phyloP scores from a whole-genome alignment of 208 protist species.

The Leptomonas pyrrhocoris region DNA sequence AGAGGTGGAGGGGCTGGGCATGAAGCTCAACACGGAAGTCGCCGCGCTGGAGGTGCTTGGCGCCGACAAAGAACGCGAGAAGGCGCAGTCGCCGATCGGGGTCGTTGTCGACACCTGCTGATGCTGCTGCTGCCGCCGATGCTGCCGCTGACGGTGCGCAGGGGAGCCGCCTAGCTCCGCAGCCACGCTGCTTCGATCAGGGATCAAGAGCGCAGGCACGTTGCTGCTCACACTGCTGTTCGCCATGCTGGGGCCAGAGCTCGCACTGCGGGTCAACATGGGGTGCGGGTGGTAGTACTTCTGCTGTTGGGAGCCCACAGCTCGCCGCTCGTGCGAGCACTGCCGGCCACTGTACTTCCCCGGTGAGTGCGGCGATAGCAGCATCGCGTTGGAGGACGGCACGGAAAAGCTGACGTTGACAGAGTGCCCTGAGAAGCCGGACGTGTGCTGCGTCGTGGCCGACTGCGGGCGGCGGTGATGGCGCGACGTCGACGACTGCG shows the following conservation, averaged over 20 bases:
- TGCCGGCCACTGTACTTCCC: constrained; percentile 9
- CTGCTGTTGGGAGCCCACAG: not conserved
- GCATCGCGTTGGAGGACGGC: not conserved
- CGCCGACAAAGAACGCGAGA: not conserved
- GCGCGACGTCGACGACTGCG: constrained; percentile 12
- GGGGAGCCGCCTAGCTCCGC: too few species aligned
- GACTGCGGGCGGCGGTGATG: constrained; percentile 6
- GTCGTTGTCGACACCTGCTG: not conserved
- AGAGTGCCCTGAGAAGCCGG: not conserved
- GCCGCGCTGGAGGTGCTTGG: constrained; percentile 1
- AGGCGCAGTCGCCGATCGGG: not conserved
- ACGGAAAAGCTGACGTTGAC: not conserved
- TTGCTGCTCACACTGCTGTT: constrained; percentile 10
- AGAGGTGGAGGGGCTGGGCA: constrained; percentile 7
- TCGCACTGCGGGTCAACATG: constrained; percentile 2
- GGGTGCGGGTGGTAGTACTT: not conserved
- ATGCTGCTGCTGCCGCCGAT: not conserved
- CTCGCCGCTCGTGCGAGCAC: not conserved
- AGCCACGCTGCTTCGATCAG: not conserved
- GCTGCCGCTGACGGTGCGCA: not conserved
- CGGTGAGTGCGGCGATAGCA: not conserved
- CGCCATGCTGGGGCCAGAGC: constrained; percentile 1
- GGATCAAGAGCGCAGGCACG: not conserved
- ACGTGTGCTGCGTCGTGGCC: not conserved
- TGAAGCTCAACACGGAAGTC: constrained; percentile 7